phyloP scores from a whole-genome alignment of 352 stramenopile genomes.

The Pythium brassicae region DNA sequence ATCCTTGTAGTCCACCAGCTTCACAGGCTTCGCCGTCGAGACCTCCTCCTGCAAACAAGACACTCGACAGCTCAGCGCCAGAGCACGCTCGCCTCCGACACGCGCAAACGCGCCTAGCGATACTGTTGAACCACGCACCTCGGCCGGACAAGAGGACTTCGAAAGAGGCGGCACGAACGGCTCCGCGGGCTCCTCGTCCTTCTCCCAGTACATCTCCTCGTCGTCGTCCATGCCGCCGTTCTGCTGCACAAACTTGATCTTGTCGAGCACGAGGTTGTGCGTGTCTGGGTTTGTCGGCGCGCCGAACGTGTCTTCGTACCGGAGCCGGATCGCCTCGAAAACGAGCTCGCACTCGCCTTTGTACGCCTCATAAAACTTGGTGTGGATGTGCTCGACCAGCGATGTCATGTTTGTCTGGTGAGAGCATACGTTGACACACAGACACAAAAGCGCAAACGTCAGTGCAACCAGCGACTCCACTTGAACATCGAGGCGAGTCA shows the following conservation, averaged over 20 bases:
- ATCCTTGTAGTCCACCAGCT: constrained; percentile 69
- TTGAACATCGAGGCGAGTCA: neutral
- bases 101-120: neutral
- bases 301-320: constrained; percentile 49
- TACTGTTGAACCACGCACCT: constrained; percentile 27
- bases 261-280: constrained; percentile 22
- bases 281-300: constrained; percentile 15
- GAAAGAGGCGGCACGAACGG: constrained; percentile 26
- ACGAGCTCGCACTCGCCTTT: constrained; percentile 66
- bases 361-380: constrained; percentile 73
- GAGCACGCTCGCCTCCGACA: neutral
- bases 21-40: constrained; percentile 55
- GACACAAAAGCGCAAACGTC: neutral
- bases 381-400: constrained; percentile 74
- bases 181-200: constrained; percentile 46
- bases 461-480: neutral
- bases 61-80: constrained; percentile 1
- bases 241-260: constrained; percentile 51
- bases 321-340: constrained; percentile 62
- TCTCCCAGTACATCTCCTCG: constrained; percentile 79
- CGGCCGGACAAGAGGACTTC: constrained; percentile 33
- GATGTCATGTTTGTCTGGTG: constrained; percentile 56
- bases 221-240: constrained; percentile 59
- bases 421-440: neutral
- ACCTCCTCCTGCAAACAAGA: constrained; percentile 36